These are phyloP conservation scores for Yamadazyma atlantica DNA, from an alignment of 1,139 yeast species.

Conservation along the genomic window DNA sequence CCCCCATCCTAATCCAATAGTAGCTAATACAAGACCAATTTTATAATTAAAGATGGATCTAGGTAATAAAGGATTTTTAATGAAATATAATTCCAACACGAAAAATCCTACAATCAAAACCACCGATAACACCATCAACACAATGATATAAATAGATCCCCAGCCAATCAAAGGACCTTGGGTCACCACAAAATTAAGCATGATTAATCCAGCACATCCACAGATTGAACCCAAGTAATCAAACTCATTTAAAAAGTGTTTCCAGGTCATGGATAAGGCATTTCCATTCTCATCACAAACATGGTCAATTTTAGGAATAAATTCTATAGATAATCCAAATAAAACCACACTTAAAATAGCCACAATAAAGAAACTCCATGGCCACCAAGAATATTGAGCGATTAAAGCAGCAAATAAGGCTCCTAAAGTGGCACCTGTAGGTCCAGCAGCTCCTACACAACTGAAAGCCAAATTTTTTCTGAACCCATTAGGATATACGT, in stretches of 20 bases:
- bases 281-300: slow-evolving; percentile 3
- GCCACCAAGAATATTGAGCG: slow-evolving; percentile 46
- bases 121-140: slow-evolving; percentile 41
- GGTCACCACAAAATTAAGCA: slow-evolving; percentile 53
- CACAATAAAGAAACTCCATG: slow-evolving; percentile 52
- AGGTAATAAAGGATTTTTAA: slow-evolving; percentile 46
- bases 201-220: slow-evolving; percentile 48
- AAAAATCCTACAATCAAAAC: slow-evolving; percentile 32
- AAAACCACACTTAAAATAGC: slow-evolving; percentile 34
- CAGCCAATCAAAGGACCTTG: slow-evolving; percentile 58
- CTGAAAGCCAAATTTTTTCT: slow-evolving; percentile 54
- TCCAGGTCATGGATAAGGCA: slow-evolving; percentile 3
- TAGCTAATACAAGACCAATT: slow-evolving; percentile 35
- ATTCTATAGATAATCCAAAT: slow-evolving; percentile 24
- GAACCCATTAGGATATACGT: slow-evolving; percentile 43
- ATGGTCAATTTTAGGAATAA: slow-evolving; percentile 28
- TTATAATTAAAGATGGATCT: slow-evolving; percentile 35
- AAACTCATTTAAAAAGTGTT: slow-evolving; percentile 19
- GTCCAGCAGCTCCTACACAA: slow-evolving; percentile 54
- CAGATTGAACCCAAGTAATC: slow-evolving; percentile 47
- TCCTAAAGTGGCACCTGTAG: slow-evolving; percentile 53
- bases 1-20: slow-evolving; percentile 54
- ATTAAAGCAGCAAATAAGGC: slow-evolving; percentile 49
- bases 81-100: slow-evolving; percentile 25
- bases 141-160: slow-evolving; percentile 46